Evolutionary conservation across 345 rosid species (phyloP), one percentile per base, ranked within the genome.

Genomic region (Fremontodendron californicum): DNA sequence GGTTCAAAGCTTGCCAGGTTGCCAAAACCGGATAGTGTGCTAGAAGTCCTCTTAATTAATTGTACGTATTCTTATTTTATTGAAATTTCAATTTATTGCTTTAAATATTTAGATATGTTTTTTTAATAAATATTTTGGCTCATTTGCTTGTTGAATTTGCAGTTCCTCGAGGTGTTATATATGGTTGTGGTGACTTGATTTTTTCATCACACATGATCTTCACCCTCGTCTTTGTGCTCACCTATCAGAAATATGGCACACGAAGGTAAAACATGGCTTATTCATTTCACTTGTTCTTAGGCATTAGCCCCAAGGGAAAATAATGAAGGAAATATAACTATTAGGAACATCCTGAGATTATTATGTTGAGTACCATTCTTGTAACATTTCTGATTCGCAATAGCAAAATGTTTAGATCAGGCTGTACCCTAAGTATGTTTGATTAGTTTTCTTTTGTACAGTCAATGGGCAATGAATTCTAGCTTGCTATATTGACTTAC

Each of bases 141-240:
- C 27, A 86, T 67, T 70, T 84, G 55, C 76, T 78, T 82, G 77
- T 18, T 60, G 69, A 62, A 78, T 81, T 33, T 74, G 87, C 96
- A 96, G 99, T 96, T 91, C 96, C 98, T 73, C 90, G 88, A 46
- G 99, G 99, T 29, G 90, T 89, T 42, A 83, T 89, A 55, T 94
- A 90, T 75, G 99, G 99, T 29, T 96, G 99, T 74, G 99, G 99
- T 78, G 99, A 96, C 86, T 82, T 96, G 87, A 96, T 96, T 49
- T 96, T 96, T 83, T 96, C 99, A 73, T 96, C 98, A 6, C 98
- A 96, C 83, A 96, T 94, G 98, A 96, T 96, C 81, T 96, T 96
- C 78, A 91, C 98, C 52, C 86, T 96, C 2, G 96, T 94, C 66
- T 96, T 96, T 83, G 98, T 96, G 75, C 94, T 81, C 62, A 89